Percentiles rank a stretch among this genome's conserved stretches.
phyloP scores from a whole-genome alignment of 1,139 yeast genomes.

The Sugiyamaella japonica region DNA sequence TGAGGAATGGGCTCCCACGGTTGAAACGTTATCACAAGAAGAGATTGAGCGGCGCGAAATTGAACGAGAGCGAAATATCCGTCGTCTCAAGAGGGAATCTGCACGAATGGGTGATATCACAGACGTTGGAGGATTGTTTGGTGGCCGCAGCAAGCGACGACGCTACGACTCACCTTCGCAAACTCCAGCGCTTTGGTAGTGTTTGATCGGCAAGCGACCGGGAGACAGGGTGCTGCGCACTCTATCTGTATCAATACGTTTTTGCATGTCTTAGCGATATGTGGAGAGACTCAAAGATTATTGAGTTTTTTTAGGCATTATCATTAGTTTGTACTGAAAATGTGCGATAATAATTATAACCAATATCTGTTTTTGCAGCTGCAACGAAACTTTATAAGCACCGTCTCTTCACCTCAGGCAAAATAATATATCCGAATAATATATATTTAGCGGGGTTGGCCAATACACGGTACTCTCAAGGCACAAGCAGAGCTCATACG shows the following conservation, averaged over 20 bases:
- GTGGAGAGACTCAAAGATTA: neutral
- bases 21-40: slow-evolving; percentile 83
- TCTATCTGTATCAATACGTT: neutral
- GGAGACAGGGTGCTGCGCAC: neutral
- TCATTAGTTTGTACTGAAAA: neutral
- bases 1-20: slow-evolving; percentile 85
- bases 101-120: slow-evolving; percentile 43
- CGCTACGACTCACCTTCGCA: slow-evolving; percentile 29
- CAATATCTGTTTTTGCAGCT: neutral
- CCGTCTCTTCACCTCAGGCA: neutral
- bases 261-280: too few species aligned
- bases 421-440: neutral
- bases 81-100: slow-evolving; percentile 90
- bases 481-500: too few species aligned
- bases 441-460: neutral
- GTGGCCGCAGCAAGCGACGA: slow-evolving; percentile 38
- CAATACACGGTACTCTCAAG: neutral
- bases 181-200: slow-evolving; percentile 29
- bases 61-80: slow-evolving; percentile 86
- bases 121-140: slow-evolving; percentile 39
- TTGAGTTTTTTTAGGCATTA: neutral
- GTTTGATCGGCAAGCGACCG: neutral
- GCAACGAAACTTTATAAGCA: neutral
- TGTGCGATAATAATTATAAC: slow-evolving; percentile 10
- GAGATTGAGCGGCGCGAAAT: slow-evolving; percentile 95